Base-by-base conservation (phyloP, 2,329 filamentous ascomycete species). In the Fusarium chaquense region DNA sequence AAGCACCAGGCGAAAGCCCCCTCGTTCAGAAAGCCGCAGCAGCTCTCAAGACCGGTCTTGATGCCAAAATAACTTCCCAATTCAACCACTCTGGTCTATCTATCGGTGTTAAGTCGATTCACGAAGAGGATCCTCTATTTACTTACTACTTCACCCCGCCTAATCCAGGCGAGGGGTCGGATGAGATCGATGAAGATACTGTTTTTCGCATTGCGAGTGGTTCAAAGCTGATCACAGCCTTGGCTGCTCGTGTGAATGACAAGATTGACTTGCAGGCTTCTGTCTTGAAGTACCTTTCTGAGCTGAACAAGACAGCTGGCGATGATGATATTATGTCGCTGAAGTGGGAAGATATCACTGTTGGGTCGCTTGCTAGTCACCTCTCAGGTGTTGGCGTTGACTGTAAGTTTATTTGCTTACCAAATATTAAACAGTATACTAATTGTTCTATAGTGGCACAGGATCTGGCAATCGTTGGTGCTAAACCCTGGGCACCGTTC, bases 291-390 rank as follows among this genome's bases (percentile, higher is more conserved):
- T 83, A 84, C 54, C 73, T 86, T 8, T 82, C 84, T 0, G 77
- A 81, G 49, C 70, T 81, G 43, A 73, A 59, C 40, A 65, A 74
- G 7, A 68, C 70, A 4, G 68, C 53, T 7, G 56, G 73, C 2
- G 53, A 73, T 9, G 76, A 80, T 46, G 69, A 70, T 6, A 72
- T 82, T 10, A 73, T 75, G 26, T 73, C 77, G 2, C 74, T 83
- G 3, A 73, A 80, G 43, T 87, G 84, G 84, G 79, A 84, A 36
- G 80, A 83, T 12, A 75, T 87, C 33, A 86, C 83, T 0, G 73
- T 85, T 7, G 78, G 78, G 6, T 78, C 82, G 22, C 73, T 86
- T 11, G 81, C 83, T 2, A 80, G 77, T 4, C 84, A 86, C 43
- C 76, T 85, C 13, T 79, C 80, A 18, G 85, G 84, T 0, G 73